A percentile compares a stretch with the other conserved stretches of the same genome.
phyloP scores from a whole-genome alignment of 495 filamentous ascomycete genomes.

The Podospora pseudoanserina region DNA sequence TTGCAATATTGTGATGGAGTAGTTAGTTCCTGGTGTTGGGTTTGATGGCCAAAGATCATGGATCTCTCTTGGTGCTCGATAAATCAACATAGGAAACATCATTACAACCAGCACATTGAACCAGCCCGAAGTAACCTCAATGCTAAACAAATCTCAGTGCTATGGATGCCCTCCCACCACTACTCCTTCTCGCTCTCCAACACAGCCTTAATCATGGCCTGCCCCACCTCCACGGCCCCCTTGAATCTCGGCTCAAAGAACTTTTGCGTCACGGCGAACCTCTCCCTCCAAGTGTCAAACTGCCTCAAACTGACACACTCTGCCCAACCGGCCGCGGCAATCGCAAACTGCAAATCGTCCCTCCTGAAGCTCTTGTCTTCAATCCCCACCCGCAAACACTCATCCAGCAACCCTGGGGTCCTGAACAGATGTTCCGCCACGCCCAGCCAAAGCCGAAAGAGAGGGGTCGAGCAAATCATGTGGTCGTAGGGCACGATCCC shows the following conservation, averaged over 20 bases:
- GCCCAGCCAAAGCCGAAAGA: slow-evolving; percentile 96
- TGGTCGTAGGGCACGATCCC: slow-evolving; percentile 96
- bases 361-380: slow-evolving; percentile 82
- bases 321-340: slow-evolving; percentile 91
- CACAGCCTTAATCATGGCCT: slow-evolving; percentile 96
- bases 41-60: too few relatives aligned
- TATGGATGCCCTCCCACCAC: background rate
- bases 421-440: slow-evolving; percentile 97
- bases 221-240: slow-evolving; percentile 79
- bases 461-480: slow-evolving; percentile 98
- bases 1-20: too few relatives aligned
- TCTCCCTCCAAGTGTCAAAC: slow-evolving; percentile 83
- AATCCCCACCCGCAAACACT: slow-evolving; percentile 78
- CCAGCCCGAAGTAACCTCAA: too few relatives aligned
- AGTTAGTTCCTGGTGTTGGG: too few relatives aligned
- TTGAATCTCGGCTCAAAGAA: slow-evolving; percentile 89
- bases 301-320: slow-evolving; percentile 87
- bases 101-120: too few relatives aligned
- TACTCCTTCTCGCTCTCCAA: slow-evolving; percentile 60
- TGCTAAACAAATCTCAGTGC: too few relatives aligned
- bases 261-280: slow-evolving; percentile 80
- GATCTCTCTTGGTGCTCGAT: too few relatives aligned
- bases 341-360: slow-evolving; percentile 95
- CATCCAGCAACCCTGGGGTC: slow-evolving; percentile 76
- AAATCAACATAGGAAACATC: too few relatives aligned